phyloP scores from a whole-genome alignment of 345 rosid genomes.

The Lepidium aucheri region DNA sequence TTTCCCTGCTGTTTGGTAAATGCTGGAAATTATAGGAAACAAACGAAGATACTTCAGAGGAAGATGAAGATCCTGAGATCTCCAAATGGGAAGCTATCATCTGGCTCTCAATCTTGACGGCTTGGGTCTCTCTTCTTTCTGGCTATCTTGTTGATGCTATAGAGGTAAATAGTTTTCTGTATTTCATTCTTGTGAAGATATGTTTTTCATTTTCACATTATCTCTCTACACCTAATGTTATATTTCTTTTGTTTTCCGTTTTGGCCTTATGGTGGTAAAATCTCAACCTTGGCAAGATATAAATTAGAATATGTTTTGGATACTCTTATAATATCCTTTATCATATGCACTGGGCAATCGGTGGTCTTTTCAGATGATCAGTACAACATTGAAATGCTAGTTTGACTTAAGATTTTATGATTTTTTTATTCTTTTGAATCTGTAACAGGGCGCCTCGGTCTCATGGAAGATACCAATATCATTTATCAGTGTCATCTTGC shows the following conservation, averaged over 20 bases:
- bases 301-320: background rate
- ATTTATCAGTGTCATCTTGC: slow-evolving; percentile 89
- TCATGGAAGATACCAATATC: slow-evolving; percentile 73
- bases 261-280: too few species aligned
- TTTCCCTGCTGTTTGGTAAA: slow-evolving; percentile 10
- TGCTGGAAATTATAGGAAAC: slow-evolving; percentile 46
- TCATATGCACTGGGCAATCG: background rate
- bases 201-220: background rate
- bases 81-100: slow-evolving; percentile 73
- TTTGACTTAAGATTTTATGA: background rate
- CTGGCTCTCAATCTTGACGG: slow-evolving; percentile 82
- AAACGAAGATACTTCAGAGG: slow-evolving; percentile 31
- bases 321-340: background rate
- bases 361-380: background rate
- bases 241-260: too few species aligned
- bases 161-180: slow-evolving; percentile 36
- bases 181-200: background rate
- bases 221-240: too few species aligned
- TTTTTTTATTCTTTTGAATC: background rate
- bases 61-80: slow-evolving; percentile 68
- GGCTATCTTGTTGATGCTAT: slow-evolving; percentile 90
- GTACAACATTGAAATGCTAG: background rate
- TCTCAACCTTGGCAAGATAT: background rate
- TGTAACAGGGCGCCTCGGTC: slow-evolving; percentile 60
- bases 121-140: slow-evolving; percentile 85